Evolutionary conservation across 2,329 filamentous ascomycete genomes (phyloP).

Genomic region (Colletotrichum camelliae): DNA sequence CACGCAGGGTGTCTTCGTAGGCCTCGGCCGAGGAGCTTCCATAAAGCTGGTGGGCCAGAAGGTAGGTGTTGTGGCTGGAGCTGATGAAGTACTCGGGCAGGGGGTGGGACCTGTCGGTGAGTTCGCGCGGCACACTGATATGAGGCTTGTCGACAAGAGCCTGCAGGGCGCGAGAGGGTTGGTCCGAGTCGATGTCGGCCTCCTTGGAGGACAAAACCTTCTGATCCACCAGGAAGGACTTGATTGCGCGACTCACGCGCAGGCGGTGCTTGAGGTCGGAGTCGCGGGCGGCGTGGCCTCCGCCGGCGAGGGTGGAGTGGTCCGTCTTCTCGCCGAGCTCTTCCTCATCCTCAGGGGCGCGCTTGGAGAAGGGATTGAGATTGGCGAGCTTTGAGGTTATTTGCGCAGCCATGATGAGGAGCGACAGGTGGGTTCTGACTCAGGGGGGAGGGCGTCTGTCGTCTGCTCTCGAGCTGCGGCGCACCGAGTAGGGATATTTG

Average conservation of each 20-base stretch:
- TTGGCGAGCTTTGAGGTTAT: constrained; percentile 32
- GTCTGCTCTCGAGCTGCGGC: neutral
- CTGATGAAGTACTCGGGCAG: constrained; percentile 75
- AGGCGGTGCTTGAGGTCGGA: constrained; percentile 58
- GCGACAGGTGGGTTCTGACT: neutral
- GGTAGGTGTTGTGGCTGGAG: constrained; percentile 76
- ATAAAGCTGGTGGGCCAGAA: constrained; percentile 72
- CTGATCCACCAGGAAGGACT: constrained; percentile 59
- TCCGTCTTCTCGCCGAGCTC: constrained; percentile 60
- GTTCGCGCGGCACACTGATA: constrained; percentile 57
- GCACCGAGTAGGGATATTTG: neutral
- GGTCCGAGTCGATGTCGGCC: constrained; percentile 43
- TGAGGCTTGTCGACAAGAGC: constrained; percentile 62
- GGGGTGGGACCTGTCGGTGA: constrained; percentile 63
- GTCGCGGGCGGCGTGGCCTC: constrained; percentile 58
- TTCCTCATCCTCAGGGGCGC: constrained; percentile 43
- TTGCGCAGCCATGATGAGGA: neutral
- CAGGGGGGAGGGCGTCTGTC: neutral
- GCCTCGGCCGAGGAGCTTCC: constrained; percentile 66
- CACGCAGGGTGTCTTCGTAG: constrained; percentile 66
- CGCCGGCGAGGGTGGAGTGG: constrained; percentile 57
- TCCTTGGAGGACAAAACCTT: constrained; percentile 54
- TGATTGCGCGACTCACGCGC: constrained; percentile 63
- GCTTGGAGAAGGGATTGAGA: constrained; percentile 43
- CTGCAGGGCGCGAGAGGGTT: constrained; percentile 50